phyloP scores from a whole-genome alignment of 176 grass and related monocot genomes.

The Oryza glumipatula region DNA sequence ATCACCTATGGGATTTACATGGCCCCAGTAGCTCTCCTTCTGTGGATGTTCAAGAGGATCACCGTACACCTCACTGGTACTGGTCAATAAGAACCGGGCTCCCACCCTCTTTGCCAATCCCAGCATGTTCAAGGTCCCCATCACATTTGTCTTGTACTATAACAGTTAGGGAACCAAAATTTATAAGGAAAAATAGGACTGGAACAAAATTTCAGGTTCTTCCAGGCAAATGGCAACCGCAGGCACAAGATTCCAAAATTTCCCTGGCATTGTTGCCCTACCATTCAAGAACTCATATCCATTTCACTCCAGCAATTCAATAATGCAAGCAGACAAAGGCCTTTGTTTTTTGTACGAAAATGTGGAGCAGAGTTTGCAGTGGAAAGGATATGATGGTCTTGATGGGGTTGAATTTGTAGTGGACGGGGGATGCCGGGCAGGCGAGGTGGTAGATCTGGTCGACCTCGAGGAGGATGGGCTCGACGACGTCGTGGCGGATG shows the following conservation, averaged over 20 bases:
- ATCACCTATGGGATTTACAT: conserved; percentile 93
- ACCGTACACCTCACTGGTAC: conserved; percentile 92
- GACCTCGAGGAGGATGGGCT: conserved; percentile 96
- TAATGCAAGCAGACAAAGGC: neutral
- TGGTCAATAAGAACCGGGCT: conserved; percentile 85
- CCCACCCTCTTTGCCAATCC: conserved; percentile 95
- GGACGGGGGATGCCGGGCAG: conserved; percentile 90
- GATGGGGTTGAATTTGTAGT: conserved; percentile 98
- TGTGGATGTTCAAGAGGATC: conserved; percentile 96
- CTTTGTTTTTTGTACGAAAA: neutral
- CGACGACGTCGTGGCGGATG: conserved; percentile 91
- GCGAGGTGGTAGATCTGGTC: conserved; percentile 99
- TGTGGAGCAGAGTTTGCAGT: neutral
- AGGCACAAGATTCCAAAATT: conserved; percentile 22
- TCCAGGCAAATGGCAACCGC: neutral
- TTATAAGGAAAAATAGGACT: neutral
- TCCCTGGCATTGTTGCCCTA: neutral
- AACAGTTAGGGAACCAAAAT: conserved; percentile 56
- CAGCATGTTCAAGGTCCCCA: conserved; percentile 98
- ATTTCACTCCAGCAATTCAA: conserved; percentile 3
- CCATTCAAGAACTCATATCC: neutral
- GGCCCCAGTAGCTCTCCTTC: conserved; percentile 97
- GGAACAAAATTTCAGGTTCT: neutral
- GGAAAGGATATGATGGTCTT: conserved; percentile 96
- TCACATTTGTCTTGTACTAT: conserved; percentile 94